phyloP scores from a whole-genome alignment of 495 filamentous ascomycete species.

The Pseudevernia furfuracea region DNA sequence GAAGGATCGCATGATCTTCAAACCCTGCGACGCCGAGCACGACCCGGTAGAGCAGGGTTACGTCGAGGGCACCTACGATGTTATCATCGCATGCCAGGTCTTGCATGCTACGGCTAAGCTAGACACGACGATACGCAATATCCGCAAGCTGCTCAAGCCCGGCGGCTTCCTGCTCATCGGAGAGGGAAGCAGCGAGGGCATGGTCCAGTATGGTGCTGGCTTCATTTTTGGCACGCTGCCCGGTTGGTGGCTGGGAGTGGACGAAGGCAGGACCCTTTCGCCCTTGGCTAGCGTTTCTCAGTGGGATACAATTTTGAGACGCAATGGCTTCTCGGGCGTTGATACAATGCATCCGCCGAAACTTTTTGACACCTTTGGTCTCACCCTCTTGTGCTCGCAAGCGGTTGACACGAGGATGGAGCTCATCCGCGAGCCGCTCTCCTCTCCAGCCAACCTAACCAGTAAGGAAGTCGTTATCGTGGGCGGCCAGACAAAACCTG shows the following conservation, averaged over 20 bases:
- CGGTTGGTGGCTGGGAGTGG: conserved; percentile 28
- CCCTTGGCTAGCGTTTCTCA: conserved; percentile 18
- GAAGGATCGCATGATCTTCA: conserved; percentile 37
- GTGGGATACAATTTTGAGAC: conserved; percentile 24
- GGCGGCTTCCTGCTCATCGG: conserved; percentile 21
- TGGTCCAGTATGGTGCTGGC: conserved; percentile 14
- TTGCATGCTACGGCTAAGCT: conserved; percentile 22
- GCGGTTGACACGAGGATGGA: neutral
- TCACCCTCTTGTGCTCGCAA: neutral
- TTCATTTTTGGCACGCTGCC: conserved; percentile 30
- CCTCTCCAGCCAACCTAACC: neutral
- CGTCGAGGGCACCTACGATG: conserved; percentile 32
- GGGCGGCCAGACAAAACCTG: conserved; percentile 1
- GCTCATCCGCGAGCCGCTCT: conserved; percentile 1
- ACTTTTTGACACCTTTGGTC: conserved; percentile 4
- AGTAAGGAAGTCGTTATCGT: neutral
- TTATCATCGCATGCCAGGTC: conserved; percentile 31
- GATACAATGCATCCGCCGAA: conserved; percentile 7
- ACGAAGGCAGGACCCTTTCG: conserved; percentile 33
- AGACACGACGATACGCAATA: conserved; percentile 16
- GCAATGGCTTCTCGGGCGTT: conserved; percentile 27
- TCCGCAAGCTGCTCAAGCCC: conserved; percentile 22
- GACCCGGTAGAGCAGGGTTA: conserved; percentile 38
- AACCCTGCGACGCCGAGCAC: conserved; percentile 37
- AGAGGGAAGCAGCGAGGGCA: conserved; percentile 7